These are phyloP conservation scores for Saccharomycopsis hybrid DNA, from an alignment of 1,139 yeast species.

Conservation along the genomic window DNA sequence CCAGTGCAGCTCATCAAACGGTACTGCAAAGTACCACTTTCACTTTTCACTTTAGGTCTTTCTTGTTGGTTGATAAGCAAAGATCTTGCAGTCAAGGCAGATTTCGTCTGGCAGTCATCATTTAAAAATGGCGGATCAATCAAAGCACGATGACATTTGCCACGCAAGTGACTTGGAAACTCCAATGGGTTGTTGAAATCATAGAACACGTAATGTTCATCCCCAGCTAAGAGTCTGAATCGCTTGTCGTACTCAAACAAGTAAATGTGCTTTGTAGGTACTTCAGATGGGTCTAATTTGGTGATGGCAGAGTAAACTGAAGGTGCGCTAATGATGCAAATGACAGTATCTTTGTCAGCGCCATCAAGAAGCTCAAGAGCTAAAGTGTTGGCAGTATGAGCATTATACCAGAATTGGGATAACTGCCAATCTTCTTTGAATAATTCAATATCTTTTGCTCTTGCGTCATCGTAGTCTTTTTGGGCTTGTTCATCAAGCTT, in stretches of 20 bases:
- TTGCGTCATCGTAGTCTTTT: conserved; percentile 30
- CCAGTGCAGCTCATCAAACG: conserved; percentile 75
- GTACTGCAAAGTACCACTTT: conserved; percentile 37
- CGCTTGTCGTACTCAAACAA: conserved; percentile 73
- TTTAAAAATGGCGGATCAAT: conserved; percentile 88
- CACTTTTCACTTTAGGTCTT: conserved; percentile 28
- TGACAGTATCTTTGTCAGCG: conserved; percentile 61
- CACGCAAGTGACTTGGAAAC: conserved; percentile 50
- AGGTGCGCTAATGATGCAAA: conserved; percentile 82
- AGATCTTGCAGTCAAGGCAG: conserved; percentile 61
- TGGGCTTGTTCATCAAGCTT: conserved; percentile 55
- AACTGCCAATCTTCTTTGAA: conserved; percentile 92
- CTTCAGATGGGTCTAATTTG: conserved; percentile 30
- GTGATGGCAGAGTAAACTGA: conserved; percentile 83
- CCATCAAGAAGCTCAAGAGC: conserved; percentile 71
- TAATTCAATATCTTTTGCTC: conserved; percentile 45
- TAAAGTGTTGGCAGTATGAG: conserved; percentile 59
- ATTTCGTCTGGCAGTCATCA: conserved; percentile 65
- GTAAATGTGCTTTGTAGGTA: conserved; percentile 50
- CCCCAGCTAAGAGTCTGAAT: conserved; percentile 66
- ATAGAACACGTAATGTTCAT: conserved; percentile 58
- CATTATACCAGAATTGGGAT: conserved; percentile 85
- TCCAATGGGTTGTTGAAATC: conserved; percentile 68
- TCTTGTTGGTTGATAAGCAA: conserved; percentile 41
- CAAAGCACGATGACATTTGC: conserved; percentile 65